Conservation (phyloP, 495 filamentous ascomycete genomes). For the Collariella sp. region DNA sequence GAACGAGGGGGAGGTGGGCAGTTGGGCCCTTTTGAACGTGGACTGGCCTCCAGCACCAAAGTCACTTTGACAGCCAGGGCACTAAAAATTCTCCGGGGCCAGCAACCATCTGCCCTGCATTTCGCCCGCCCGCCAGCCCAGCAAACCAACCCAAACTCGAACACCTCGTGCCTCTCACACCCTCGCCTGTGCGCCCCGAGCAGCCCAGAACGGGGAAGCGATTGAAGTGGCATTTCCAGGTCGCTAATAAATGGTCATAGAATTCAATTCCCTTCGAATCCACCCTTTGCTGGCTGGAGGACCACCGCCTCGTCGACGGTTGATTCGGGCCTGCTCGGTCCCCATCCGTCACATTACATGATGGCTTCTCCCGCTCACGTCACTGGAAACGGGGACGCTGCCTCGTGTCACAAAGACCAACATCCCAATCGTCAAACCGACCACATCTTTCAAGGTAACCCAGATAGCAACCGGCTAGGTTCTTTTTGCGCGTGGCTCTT, state of each 20-base stretch:
- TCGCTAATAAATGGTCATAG: not conserved
- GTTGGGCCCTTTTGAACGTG: conserved; percentile 35
- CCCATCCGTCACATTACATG: conserved; percentile 5
- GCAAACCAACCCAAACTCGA: conserved; percentile 16
- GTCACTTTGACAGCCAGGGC: conserved; percentile 31
- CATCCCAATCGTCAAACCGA: not conserved
- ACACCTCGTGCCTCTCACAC: not conserved
- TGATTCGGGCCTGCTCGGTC: not conserved
- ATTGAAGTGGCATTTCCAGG: not conserved
- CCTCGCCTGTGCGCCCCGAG: not conserved
- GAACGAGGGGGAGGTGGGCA: conserved; percentile 33
- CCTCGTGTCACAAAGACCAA: conserved; percentile 23
- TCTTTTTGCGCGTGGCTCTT: too few species aligned
- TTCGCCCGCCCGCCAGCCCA: conserved; percentile 17
- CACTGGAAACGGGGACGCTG: conserved; percentile 20
- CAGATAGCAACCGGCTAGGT: not conserved
- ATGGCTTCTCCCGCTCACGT: conserved; percentile 8
- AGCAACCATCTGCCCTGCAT: conserved; percentile 23
- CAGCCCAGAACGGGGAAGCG: not conserved
- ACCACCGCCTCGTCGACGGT: not conserved
- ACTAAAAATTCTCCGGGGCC: conserved; percentile 30
- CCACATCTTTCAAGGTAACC: not conserved
- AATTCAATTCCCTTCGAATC: not conserved
- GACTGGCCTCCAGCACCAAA: conserved; percentile 28
- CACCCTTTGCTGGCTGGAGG: not conserved